These are phyloP conservation scores for Penicillium nucicola DNA, from an alignment of 495 filamentous ascomycete genomes.

Conservation along the genomic window DNA sequence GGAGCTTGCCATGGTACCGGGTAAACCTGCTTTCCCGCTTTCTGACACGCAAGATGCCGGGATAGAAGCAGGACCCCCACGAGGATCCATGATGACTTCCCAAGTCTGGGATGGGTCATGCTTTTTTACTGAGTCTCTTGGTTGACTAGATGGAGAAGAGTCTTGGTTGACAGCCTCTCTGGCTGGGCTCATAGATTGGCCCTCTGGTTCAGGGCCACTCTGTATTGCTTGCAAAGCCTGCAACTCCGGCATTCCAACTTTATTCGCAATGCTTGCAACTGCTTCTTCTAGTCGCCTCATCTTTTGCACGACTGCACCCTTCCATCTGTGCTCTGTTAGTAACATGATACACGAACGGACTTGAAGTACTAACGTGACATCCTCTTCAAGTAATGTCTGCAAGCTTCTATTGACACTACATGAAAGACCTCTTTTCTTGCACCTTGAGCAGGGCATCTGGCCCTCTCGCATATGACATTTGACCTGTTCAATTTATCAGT, in stretches of 20 bases:
- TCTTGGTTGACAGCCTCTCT: neutral
- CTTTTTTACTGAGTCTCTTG: neutral
- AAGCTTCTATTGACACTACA: constrained; percentile 35
- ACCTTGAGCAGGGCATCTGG: constrained; percentile 28
- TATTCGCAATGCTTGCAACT: constrained; percentile 18
- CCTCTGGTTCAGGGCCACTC: neutral
- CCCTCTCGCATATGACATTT: constrained; percentile 43
- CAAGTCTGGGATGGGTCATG: constrained; percentile 8
- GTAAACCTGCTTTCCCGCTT: constrained; percentile 10
- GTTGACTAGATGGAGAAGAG: neutral
- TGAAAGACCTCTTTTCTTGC: constrained; percentile 26
- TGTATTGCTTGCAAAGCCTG: neutral
- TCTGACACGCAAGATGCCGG: constrained; percentile 27
- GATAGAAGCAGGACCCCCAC: constrained; percentile 26
- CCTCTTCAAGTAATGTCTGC: constrained; percentile 35
- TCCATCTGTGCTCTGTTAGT: constrained; percentile 24
- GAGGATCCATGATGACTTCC: constrained; percentile 21
- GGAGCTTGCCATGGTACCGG: constrained; percentile 6
- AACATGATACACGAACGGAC: neutral
- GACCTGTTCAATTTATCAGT: constrained; percentile 21
- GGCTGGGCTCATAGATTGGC: constrained; percentile 5
- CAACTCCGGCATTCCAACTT: constrained; percentile 24
- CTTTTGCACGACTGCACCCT: constrained; percentile 21
- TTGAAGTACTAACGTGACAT: constrained; percentile 23
- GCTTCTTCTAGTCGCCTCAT: constrained; percentile 23